Percentiles rank a stretch among this genome's conserved stretches.
phyloP scores from a whole-genome alignment of 176 grass and related monocot genomes.

The Rhynchospora pubera region DNA sequence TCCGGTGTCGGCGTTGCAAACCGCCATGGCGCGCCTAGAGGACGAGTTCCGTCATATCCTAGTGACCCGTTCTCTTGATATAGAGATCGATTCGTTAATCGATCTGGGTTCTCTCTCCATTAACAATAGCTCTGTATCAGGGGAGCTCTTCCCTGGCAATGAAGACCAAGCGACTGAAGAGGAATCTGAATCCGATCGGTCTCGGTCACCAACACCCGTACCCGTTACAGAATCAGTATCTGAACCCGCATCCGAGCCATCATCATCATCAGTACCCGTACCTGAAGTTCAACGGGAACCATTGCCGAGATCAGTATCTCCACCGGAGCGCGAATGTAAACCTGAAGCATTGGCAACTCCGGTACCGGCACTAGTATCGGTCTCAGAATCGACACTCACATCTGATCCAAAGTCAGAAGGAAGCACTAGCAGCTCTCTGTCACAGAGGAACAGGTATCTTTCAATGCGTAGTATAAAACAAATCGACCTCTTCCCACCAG shows the following conservation, averaged over 20 bases:
- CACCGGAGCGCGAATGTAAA: conserved; percentile 52
- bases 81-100: conserved; percentile 16
- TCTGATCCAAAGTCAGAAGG: neutral
- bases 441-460: conserved; percentile 54
- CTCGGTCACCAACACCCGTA: conserved; percentile 23
- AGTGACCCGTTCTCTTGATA: neutral
- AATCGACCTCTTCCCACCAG: conserved; percentile 71
- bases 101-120: conserved; percentile 21
- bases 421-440: conserved; percentile 20
- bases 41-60: conserved; percentile 30
- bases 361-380: conserved; percentile 31
- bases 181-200: conserved; percentile 39
- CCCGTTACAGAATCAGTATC: conserved; percentile 30
- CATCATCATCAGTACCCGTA: neutral
- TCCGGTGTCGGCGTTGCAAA: conserved; percentile 31
- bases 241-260: conserved; percentile 45
- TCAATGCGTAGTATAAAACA: conserved; percentile 65
- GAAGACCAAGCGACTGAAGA: neutral
- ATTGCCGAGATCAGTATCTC: conserved; percentile 27
- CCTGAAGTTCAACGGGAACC: conserved; percentile 51
- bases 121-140: neutral
- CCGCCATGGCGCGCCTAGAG: conserved; percentile 38
- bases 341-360: conserved; percentile 33
- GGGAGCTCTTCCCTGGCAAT: neutral
- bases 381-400: conserved; percentile 22